Evolutionary conservation across 352 stramenopile genomes (phyloP).

Genomic region (Phytopythium montanum): DNA sequence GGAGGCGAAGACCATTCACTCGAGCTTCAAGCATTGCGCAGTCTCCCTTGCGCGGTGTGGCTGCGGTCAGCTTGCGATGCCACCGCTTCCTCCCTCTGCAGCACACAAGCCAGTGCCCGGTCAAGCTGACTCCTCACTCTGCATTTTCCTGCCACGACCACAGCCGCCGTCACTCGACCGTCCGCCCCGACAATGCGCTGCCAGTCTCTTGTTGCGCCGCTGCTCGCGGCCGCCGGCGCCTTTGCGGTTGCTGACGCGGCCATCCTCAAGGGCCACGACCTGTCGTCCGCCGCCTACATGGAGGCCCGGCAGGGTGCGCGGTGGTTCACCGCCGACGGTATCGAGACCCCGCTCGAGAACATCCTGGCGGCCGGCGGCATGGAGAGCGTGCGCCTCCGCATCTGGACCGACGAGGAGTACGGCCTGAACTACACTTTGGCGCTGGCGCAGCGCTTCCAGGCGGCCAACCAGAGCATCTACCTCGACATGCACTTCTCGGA

Average conservation of each 20-base stretch:
- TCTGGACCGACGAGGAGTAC: conserved; percentile 26
- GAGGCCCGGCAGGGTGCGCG: conserved; percentile 15
- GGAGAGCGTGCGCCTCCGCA: conserved; percentile 16
- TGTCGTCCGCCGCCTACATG: conserved; percentile 24
- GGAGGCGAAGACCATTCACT: background rate
- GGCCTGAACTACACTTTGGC: conserved; percentile 21
- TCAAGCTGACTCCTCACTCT: background rate
- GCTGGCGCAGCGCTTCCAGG: conserved; percentile 22
- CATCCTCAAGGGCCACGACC: conserved; percentile 26
- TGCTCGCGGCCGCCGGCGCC: background rate
- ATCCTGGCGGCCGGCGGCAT: conserved; percentile 29
- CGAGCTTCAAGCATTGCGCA: background rate
- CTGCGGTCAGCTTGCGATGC: too few relatives aligned
- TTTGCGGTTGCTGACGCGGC: conserved; percentile 1
- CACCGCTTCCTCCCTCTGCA: background rate
- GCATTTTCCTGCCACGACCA: background rate
- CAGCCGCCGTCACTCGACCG: background rate
- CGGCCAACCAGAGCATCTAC: conserved; percentile 25
- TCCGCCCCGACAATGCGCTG: background rate
- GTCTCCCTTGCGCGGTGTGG: background rate
- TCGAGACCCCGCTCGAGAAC: conserved; percentile 17
- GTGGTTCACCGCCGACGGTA: conserved; percentile 17
- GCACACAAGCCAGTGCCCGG: background rate
- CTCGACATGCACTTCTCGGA: conserved; percentile 35
- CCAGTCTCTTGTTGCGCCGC: background rate